Evolutionary conservation across 2,329 filamentous ascomycete species (phyloP).

Genomic region (Penicillium sp.): DNA sequence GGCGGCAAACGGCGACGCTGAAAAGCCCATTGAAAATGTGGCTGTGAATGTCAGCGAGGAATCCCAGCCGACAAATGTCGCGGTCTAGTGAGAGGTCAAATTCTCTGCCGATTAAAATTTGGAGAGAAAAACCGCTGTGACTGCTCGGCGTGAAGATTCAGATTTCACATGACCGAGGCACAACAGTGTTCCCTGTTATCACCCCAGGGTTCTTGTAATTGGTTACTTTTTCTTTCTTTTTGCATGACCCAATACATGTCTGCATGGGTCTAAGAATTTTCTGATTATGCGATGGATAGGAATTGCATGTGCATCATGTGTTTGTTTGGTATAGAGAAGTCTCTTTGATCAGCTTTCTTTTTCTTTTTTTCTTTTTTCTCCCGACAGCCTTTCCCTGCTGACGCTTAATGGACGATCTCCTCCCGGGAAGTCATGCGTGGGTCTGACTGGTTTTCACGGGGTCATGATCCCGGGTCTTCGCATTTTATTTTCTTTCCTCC

Average conservation of each 20-base stretch:
- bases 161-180: slow-evolving; percentile 3
- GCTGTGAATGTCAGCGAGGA: slow-evolving; percentile 12
- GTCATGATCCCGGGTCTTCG: neutral
- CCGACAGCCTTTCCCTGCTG: neutral
- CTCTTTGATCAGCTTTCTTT: neutral
- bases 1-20: slow-evolving; percentile 1
- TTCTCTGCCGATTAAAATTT: neutral
- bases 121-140: no score
- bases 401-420: neutral
- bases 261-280: slow-evolving; percentile 1
- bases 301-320: slow-evolving; percentile 4
- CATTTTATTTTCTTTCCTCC: neutral
- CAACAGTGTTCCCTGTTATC: neutral
- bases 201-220: no score
- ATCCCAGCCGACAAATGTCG: slow-evolving; percentile 14
- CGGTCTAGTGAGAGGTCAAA: slow-evolving; percentile 11
- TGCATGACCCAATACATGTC: neutral
- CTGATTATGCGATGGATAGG: neutral
- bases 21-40: slow-evolving; percentile 13
- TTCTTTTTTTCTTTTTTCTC: neutral
- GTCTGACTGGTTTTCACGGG: neutral
- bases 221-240: neutral
- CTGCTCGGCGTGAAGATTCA: neutral
- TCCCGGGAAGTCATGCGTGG: no score
- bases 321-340: neutral